These are phyloP conservation scores for Meripilus lineatus DNA, from an alignment of 1,284 basidiomycete species.

Conservation along the genomic window DNA sequence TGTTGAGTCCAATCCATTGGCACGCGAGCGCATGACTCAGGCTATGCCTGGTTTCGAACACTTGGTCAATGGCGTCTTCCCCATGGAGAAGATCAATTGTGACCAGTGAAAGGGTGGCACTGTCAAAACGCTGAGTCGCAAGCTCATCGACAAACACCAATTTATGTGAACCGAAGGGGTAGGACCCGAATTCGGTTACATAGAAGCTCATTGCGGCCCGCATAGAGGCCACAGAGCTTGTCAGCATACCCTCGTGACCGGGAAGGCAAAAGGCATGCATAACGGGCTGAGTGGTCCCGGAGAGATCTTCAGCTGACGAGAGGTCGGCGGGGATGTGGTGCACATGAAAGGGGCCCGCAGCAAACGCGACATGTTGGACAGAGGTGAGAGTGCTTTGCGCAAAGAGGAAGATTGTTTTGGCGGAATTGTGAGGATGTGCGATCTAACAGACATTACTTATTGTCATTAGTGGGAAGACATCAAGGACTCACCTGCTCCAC, in stretches of 20 bases:
- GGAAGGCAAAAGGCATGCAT: constrained; percentile 94
- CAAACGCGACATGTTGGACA: constrained; percentile 94
- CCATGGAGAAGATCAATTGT: constrained; percentile 86
- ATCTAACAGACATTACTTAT: constrained; percentile 45
- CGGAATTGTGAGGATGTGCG: constrained; percentile 89
- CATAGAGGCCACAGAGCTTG: constrained; percentile 71
- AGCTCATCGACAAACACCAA: constrained; percentile 94
- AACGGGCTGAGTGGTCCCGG: constrained; percentile 72
- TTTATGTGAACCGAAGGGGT: constrained; percentile 95
- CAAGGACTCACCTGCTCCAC: constrained; percentile 74
- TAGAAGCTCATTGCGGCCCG: constrained; percentile 92
- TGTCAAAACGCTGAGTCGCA: constrained; percentile 74
- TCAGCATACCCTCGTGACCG: constrained; percentile 72
- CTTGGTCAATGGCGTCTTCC: constrained; percentile 89
- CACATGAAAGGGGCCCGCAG: constrained; percentile 91
- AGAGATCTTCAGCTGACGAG: constrained; percentile 49
- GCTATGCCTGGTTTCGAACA: constrained; percentile 84
- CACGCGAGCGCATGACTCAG: constrained; percentile 88
- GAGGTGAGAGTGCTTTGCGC: constrained; percentile 86
- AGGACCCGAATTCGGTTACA: constrained; percentile 90
- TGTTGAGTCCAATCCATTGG: constrained; percentile 98
- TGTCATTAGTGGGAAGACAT: not conserved
- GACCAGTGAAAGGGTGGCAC: constrained; percentile 80
- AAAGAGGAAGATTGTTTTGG: constrained; percentile 94
- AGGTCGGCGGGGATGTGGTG: constrained; percentile 65